These are phyloP conservation scores for Leccinum fuscescens DNA, from an alignment of 1,284 basidiomycete species.

Conservation along the genomic window DNA sequence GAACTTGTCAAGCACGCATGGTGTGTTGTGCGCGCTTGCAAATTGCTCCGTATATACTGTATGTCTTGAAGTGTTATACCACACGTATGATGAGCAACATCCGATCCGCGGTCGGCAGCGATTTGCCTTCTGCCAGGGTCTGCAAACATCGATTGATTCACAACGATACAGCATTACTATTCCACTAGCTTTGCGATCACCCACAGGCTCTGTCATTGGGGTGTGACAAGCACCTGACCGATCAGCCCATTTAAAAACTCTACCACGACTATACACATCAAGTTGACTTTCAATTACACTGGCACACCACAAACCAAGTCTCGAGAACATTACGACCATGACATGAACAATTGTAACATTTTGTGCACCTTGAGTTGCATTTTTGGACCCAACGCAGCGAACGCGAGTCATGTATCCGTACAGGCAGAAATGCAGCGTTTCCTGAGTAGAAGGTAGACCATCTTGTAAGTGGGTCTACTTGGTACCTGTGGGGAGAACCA, in stretches of 20 bases:
- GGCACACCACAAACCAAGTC: background rate
- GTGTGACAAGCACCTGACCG: too few species aligned
- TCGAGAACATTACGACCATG: background rate
- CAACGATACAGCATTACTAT: too few species aligned
- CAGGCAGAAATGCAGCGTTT: constrained; percentile 15
- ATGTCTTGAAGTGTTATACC: background rate
- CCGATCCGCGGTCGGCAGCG: background rate
- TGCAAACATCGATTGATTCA: too few species aligned
- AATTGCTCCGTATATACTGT: too few species aligned
- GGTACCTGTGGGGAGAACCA: background rate
- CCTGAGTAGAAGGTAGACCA: constrained; percentile 22
- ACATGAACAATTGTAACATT: background rate
- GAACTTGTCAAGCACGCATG: background rate
- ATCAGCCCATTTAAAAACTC: too few species aligned
- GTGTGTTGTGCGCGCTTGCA: background rate
- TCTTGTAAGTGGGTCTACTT: background rate
- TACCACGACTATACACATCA: background rate
- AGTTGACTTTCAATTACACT: background rate
- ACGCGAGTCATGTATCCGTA: background rate
- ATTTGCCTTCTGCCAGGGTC: too few species aligned
- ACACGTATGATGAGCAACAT: background rate
- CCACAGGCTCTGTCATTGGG: too few species aligned
- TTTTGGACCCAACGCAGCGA: background rate
- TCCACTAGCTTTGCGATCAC: too few species aligned
- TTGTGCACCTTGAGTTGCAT: background rate